Base-by-base conservation (phyloP, 2,329 filamentous ascomycete species). In the Hypomyces rosellus region DNA sequence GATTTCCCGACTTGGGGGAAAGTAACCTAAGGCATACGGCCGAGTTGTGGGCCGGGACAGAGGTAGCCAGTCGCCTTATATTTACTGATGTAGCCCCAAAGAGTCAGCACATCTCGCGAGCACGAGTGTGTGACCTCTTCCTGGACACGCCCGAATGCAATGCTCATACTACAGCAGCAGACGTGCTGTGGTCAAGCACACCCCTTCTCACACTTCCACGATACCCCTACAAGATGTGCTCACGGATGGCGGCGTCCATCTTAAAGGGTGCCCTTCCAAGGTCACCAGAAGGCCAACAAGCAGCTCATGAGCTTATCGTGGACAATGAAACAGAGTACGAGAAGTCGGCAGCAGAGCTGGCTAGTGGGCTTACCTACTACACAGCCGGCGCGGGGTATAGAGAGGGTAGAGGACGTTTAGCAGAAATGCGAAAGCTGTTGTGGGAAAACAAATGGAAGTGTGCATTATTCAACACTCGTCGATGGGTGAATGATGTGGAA, bases 191-290 rank as follows among this genome's bases (percentile, higher is more conserved):
- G 93, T 95, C 88, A 47, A 95, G 91, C 59, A 97, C 93, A 1
- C 93, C 93, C 5, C 74, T 99, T 18, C 75, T 99, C 25, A 99
- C 93, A 0, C 76, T 93, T 30, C 91, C 93, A 11, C 82, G 93
- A 34, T 96, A 97, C 67, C 81, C 87, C 46, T 96, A 96, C 71
- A 99, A 99, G 70, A 99, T 99, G 93, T 99, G 93, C 69, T 95
- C 89, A 40, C 87, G 93, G 48, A 99, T 99, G 87, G 93, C 92
- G 6, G 91, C 93, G 6, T 96, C 89, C 11, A 97, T 99, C 50
- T 76, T 99, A 30, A 88, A 84, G 56, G 93, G 93, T 14, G 93
- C 93, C 0, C 72, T 99, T 3, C 93, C 93, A 0, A 85, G 83
- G 57, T 77, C 74, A 0, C 69, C 74, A 1, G 81, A 82, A n/a